phyloP scores from a whole-genome alignment of 306 rosid species.

The Glycyrrhiza uralensis region DNA sequence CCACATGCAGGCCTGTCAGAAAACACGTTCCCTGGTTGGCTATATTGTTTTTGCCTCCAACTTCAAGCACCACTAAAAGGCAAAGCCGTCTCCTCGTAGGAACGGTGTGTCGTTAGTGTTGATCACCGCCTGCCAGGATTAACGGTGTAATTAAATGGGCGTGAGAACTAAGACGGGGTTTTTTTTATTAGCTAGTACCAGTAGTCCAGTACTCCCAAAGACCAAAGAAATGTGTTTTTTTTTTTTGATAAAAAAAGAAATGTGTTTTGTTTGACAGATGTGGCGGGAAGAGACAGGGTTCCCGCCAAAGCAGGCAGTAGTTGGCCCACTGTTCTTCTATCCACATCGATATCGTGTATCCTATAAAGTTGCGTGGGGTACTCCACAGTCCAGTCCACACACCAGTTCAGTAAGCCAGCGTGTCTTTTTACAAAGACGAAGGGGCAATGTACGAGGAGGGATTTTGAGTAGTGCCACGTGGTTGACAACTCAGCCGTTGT shows the following conservation, averaged over 20 bases:
- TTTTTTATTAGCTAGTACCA: too few species aligned
- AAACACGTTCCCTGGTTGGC: conserved; percentile 49
- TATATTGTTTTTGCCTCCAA: conserved; percentile 22
- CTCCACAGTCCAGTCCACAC: neutral
- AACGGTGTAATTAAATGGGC: neutral
- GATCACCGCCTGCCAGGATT: neutral
- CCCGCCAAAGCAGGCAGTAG: conserved; percentile 48
- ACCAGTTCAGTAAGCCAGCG: neutral
- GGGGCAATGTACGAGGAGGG: conserved; percentile 31
- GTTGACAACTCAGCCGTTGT: conserved; percentile 19
- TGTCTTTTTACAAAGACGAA: conserved; percentile 11
- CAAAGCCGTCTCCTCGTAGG: neutral
- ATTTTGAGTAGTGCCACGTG: conserved; percentile 16
- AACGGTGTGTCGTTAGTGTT: conserved; percentile 22
- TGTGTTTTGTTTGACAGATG: conserved; percentile 5
- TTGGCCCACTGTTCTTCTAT: conserved; percentile 4
- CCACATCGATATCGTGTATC: neutral
- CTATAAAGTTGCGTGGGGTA: neutral
- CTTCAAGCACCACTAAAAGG: conserved; percentile 1
- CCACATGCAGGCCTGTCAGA: conserved; percentile 37
- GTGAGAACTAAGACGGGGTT: neutral
- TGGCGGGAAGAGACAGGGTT: conserved; percentile 47
- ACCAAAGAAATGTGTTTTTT: too few species aligned
- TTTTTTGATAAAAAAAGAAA: too few species aligned
- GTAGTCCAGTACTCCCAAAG: too few species aligned